Conservation (phyloP, 1,139 yeast species). For the Lodderomyces pseudojiufengensis region DNA sequence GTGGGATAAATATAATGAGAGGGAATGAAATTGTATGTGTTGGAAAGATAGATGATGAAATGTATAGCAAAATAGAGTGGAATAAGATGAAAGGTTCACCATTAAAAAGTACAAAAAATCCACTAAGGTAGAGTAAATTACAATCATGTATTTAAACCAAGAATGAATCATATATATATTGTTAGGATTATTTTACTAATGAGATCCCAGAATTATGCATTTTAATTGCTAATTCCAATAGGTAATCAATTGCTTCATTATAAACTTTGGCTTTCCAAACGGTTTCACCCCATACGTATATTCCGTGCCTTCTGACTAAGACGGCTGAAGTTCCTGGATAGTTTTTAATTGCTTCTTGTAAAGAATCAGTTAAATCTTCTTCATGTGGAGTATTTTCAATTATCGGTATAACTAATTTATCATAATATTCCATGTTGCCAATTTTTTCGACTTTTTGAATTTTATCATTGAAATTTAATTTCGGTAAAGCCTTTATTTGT, state of each 20-base stretch:
- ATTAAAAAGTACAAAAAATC: constrained; percentile 42
- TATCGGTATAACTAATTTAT: constrained; percentile 78
- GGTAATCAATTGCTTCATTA: constrained; percentile 89
- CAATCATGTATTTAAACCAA: too few species aligned
- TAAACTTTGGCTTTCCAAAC: constrained; percentile 92
- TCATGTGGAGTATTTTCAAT: constrained; percentile 89
- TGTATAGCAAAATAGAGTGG: constrained; percentile 57
- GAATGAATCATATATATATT: too few species aligned
- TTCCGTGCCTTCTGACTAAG: constrained; percentile 88
- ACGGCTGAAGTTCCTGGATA: constrained; percentile 85
- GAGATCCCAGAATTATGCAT: constrained; percentile 66
- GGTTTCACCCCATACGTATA: constrained; percentile 91
- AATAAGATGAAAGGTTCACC: constrained; percentile 36
- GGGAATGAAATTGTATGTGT: constrained; percentile 81
- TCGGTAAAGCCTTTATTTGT: constrained; percentile 89
- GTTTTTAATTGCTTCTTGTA: constrained; percentile 57
- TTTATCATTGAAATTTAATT: constrained; percentile 25
- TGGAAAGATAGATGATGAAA: constrained; percentile 62
- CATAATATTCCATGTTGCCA: constrained; percentile 70
- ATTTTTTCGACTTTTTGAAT: constrained; percentile 51
- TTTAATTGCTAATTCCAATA: constrained; percentile 79
- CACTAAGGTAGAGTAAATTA: constrained; percentile 17
- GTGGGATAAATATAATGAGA: constrained; percentile 69
- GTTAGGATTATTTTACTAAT: constrained; percentile 34
- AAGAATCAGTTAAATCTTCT: constrained; percentile 70